Base-by-base conservation (phyloP, 2,329 filamentous ascomycete genomes). In the Boeremia exigua region DNA sequence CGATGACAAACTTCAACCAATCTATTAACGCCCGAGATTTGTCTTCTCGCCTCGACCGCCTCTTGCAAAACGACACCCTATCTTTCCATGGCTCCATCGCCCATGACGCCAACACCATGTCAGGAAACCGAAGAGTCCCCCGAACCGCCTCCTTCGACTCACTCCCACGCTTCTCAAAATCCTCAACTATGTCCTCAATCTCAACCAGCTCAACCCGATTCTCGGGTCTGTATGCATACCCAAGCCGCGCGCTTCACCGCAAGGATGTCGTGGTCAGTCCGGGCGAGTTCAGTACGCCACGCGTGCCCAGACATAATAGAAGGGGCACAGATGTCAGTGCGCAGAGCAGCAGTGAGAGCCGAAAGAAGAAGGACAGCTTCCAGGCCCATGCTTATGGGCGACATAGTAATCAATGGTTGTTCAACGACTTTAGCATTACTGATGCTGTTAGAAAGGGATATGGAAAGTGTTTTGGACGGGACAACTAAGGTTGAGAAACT, bases 381-480 rank as follows among this genome's bases (percentile, higher is more conserved):
- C 63, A 73, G 40, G 72, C 72, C 17, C 69, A 66, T 54, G 72
- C 72, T 40, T 74, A 74, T 36, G 72, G 72, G 6, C 19, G 74
- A 5, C 74, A 77, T 58, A 65, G 65, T 9, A 77, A 77, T 46
- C 66, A 65, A 46, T 77, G 74, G 74, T 52, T 77, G 19, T 77
- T 77, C 58, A 72, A 74, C 17, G 72, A 73, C 38, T 75, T 75
- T 36, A 75, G 72, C 32, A 59, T 76, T 34, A 70, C 66, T 10
- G 71, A 68, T 15, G 62, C 60, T n/a, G 64, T 74, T 28, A 68
- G 63, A 45, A 72, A 65, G 56, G 69, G 70, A 17, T 72, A 57
- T 45, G 67, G 62, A 4, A 71, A 58, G 61, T 62, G 71, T 8
- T 71, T 73, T 56, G 50, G 61, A 8, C 65, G 56, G 56, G 61